Conservation (phyloP, 106 monocot species). For the Platanthera guangdongensis region DNA sequence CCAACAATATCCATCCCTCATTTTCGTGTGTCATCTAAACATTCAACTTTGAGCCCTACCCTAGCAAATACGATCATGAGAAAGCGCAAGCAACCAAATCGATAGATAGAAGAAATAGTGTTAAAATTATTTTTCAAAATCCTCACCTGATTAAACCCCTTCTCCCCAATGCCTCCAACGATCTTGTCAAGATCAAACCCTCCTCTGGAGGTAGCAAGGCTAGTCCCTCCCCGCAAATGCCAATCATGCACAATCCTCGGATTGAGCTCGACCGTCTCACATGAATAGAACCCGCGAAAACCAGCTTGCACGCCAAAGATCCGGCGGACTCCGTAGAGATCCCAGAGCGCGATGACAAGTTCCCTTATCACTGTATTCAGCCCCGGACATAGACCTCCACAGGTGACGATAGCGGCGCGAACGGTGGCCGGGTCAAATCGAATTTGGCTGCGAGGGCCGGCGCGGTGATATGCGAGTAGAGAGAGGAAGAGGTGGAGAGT, state of each 20-base stretch:
- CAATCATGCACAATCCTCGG: conserved; percentile 62
- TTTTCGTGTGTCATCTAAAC: neutral
- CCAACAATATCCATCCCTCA: too few species aligned
- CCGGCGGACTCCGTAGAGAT: conserved; percentile 64
- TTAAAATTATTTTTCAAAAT: neutral
- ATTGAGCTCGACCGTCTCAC: conserved; percentile 44
- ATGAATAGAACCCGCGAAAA: conserved; percentile 70
- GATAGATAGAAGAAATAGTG: neutral
- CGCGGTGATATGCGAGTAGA: conserved; percentile 61
- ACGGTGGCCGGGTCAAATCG: conserved; percentile 41
- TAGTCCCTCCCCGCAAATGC: conserved; percentile 72
- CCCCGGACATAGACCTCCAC: conserved; percentile 86
- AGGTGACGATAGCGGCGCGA: conserved; percentile 72
- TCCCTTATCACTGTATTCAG: conserved; percentile 77
- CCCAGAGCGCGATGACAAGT: conserved; percentile 81
- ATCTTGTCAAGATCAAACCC: conserved; percentile 76
- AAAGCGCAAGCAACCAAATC: neutral
- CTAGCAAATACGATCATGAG: neutral
- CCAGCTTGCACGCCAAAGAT: conserved; percentile 61
- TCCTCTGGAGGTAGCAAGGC: conserved; percentile 60
- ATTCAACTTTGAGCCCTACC: neutral
- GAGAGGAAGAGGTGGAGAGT: conserved; percentile 15
- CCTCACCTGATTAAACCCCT: conserved; percentile 75
- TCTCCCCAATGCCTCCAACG: conserved; percentile 49
- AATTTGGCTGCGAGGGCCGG: conserved; percentile 51